Conservation (phyloP, 805 yeast genomes). For the Barnettozyma salicaria region DNA sequence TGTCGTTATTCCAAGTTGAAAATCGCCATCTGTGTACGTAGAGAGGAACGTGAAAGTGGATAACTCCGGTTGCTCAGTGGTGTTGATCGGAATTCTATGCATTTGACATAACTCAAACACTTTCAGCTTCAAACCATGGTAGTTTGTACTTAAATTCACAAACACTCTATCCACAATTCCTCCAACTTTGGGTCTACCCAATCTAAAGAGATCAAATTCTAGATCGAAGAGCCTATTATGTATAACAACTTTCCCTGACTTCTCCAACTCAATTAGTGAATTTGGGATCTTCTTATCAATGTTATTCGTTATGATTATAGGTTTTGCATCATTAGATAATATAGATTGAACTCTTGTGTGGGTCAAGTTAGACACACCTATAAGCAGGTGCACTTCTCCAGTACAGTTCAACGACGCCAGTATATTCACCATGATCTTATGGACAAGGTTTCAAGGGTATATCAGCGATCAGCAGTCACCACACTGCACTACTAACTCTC, state of each 20-base stretch:
- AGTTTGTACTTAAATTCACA: constrained; percentile 40
- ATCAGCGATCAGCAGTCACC: too few relatives aligned
- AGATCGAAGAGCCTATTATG: constrained; percentile 32
- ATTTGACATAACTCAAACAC: constrained; percentile 49
- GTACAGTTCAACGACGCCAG: constrained; percentile 31
- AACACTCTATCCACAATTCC: constrained; percentile 71
- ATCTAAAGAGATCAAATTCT: constrained; percentile 38
- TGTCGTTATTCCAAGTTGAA: constrained; percentile 80
- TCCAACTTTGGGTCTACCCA: constrained; percentile 61
- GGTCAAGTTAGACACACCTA: constrained; percentile 47
- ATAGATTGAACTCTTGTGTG: constrained; percentile 42
- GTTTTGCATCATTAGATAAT: constrained; percentile 49
- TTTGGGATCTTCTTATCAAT: constrained; percentile 23
- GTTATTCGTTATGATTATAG: constrained; percentile 41
- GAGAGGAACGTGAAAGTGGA: constrained; percentile 77
- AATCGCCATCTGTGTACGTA: constrained; percentile 60
- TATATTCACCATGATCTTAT: constrained; percentile 5
- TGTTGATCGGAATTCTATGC: constrained; percentile 76
- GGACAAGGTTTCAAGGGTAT: too few relatives aligned
- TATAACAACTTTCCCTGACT: constrained; percentile 26
- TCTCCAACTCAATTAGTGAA: constrained; percentile 24
- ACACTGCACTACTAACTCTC: background rate
- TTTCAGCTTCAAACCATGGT: constrained; percentile 28
- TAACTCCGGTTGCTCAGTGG: constrained; percentile 62
- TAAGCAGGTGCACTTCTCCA: constrained; percentile 50